Conservation (phyloP, 768 basidiomycete species). For the Kockovaella imperatae region DNA sequence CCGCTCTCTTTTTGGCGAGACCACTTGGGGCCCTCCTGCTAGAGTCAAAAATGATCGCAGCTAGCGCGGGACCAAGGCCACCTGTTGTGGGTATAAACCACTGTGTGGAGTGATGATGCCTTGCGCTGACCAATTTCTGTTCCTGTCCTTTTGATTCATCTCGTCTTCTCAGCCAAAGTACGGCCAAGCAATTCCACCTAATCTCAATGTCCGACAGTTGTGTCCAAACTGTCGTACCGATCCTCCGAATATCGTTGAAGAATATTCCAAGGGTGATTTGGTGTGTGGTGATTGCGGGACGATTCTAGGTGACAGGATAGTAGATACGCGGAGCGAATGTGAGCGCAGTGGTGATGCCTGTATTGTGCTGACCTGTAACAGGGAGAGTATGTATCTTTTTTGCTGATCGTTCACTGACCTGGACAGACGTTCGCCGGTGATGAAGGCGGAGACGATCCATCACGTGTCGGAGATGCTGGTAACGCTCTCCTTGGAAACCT, state of each 20-base stretch:
- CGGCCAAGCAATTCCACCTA: slow-evolving; percentile 36
- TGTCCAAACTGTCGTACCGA: slow-evolving; percentile 94
- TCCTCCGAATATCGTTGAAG: slow-evolving; percentile 89
- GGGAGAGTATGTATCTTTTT: slow-evolving; percentile 25
- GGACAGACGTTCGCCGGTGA: slow-evolving; percentile 93
- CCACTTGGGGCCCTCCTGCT: too few species aligned
- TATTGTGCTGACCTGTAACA: slow-evolving; percentile 3
- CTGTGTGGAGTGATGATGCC: neutral
- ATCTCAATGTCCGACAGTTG: slow-evolving; percentile 49
- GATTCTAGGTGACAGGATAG: slow-evolving; percentile 89
- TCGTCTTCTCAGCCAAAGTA: slow-evolving; percentile 25
- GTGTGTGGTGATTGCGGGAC: slow-evolving; percentile 55
- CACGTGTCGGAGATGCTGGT: slow-evolving; percentile 94
- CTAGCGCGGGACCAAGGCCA: slow-evolving; percentile 22
- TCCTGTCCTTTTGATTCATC: neutral
- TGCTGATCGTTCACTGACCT: neutral
- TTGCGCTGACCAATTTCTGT: neutral
- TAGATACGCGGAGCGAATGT: slow-evolving; percentile 97
- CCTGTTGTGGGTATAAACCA: slow-evolving; percentile 14
- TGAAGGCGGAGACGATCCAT: slow-evolving; percentile 98
- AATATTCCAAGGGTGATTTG: slow-evolving; percentile 95
- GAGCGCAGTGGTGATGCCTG: slow-evolving; percentile 4
- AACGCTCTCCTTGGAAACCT: slow-evolving; percentile 95
- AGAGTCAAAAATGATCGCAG: slow-evolving; percentile 8
- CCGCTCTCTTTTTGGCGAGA: too few species aligned